Conservation (phyloP, 164 flowering plant species). For the Sedum album region DNA sequence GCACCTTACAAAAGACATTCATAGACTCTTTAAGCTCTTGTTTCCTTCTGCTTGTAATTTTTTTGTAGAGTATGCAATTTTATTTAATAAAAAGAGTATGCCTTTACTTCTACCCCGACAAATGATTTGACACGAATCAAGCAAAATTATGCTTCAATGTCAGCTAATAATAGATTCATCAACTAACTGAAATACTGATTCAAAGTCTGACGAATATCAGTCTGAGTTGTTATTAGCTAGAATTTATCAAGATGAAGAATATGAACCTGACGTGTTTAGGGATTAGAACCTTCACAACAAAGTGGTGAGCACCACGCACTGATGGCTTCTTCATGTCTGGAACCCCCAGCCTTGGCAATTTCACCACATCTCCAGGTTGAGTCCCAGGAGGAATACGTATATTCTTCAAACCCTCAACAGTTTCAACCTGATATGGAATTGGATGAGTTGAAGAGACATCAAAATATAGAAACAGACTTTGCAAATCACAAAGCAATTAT, state of each 20-base stretch:
- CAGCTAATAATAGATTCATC: not conserved
- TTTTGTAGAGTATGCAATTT: not conserved
- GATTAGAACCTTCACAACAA: slow-evolving; percentile 61
- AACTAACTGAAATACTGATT: no score
- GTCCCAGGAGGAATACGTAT: slow-evolving; percentile 73
- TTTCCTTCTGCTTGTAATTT: not conserved
- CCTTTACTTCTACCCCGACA: not conserved
- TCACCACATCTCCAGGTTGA: slow-evolving; percentile 75
- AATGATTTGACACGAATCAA: not conserved
- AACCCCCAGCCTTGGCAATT: slow-evolving; percentile 59
- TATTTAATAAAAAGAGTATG: no score
- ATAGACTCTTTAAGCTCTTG: not conserved
- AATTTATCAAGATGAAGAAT: not conserved
- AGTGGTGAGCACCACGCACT: slow-evolving; percentile 76
- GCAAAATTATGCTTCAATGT: not conserved
- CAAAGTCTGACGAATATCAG: not conserved
- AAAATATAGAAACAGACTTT: not conserved
- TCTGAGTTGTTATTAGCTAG: not conserved
- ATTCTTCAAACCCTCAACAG: slow-evolving; percentile 71
- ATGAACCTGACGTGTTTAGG: slow-evolving; percentile 70
- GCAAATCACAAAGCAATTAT: not conserved
- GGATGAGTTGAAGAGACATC: not conserved
- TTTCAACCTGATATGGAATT: slow-evolving; percentile 17
- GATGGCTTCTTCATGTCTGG: slow-evolving; percentile 67
- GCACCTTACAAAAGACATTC: not conserved